Evolutionary conservation across 2,329 filamentous ascomycete genomes (phyloP), one percentile per base, ranked within the genome.

Genomic region (Calonectria hongkongensis): DNA sequence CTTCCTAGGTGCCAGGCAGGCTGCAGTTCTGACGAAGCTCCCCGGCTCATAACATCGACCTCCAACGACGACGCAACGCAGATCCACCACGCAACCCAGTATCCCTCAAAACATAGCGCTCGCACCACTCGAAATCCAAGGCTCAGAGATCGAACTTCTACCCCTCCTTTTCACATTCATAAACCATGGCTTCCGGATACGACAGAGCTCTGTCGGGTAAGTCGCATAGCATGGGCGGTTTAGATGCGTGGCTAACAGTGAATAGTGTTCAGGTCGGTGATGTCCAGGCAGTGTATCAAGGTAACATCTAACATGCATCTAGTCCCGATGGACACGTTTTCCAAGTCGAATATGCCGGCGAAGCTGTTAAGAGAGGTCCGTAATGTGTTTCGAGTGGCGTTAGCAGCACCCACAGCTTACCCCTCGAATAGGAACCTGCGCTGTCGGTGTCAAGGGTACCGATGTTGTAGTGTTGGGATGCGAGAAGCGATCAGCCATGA

Each of bases 311-410:
- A 93, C 83, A 47, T n/a, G 60, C 60, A 25, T 71, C 62, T 83
- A 98, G 96, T 91, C 97, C 97, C 82, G 97, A 99, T 88, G 97
- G 97, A 87, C 97, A 99, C 89, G 97, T 99, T 82, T 99, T 99
- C 88, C 97, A 99, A 87, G 97, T 99, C 82, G 97, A 99, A 90
- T 99, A 99, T 91, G 97, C 97, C 70, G 94, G 98, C 79, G 97
- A 99, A 88, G 97, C 97, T 79, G 97, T 99, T 79, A 99, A 99
- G 90, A 89, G 97, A 95, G 97, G 96, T 97, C 88, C 73, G 84
- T 80, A 81, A 68, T 13, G 64, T 41, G 48, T 64, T 27, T 27
- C 5, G 47, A 18, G 68, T 56, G 67, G 58, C 50, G 43, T 65
- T 62, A 45, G 58, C n/a, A 27, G 36, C 36, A 28, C 64, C 21